A percentile compares a stretch with the other conserved stretches of the same genome.
Conservation (phyloP, 73 alveolate genomes). For the Tetrahymena malaccensis region DNA sequence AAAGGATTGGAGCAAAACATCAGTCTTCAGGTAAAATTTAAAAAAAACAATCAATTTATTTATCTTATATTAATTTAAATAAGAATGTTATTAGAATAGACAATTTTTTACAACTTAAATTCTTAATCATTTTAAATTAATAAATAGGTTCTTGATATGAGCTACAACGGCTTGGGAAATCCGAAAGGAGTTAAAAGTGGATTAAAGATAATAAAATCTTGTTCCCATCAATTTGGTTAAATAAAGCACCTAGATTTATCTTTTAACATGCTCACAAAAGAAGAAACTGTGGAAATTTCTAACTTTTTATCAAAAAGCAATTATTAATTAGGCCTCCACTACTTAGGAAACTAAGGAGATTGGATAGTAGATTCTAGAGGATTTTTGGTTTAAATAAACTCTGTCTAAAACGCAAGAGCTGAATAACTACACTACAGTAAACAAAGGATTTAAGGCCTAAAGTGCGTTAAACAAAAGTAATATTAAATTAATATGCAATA, state of each 20-base stretch:
- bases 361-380: slow-evolving; percentile 22
- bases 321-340: slow-evolving; percentile 19
- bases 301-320: neutral
- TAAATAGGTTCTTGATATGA: slow-evolving; percentile 17
- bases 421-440: neutral
- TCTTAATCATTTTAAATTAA: neutral
- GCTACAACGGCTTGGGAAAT: slow-evolving; percentile 10
- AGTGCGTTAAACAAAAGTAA: neutral
- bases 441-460: neutral
- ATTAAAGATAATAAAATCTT: neutral
- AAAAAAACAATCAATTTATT: no score
- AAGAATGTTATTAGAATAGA: neutral
- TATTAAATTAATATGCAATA: neutral
- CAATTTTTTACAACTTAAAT: neutral
- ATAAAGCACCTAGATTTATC: slow-evolving; percentile 35
- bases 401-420: neutral
- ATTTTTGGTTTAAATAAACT: slow-evolving; percentile 8
- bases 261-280: slow-evolving; percentile 20
- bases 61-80: no score
- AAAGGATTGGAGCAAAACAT: slow-evolving; percentile 6
- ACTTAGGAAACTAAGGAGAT: slow-evolving; percentile 15
- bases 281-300: slow-evolving; percentile 3
- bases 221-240: neutral
- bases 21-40: neutral
- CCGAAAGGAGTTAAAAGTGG: slow-evolving; percentile 16